Percentiles rank a stretch among this genome's conserved stretches.
These are phyloP conservation scores for Diacronema lutheri DNA, from an alignment of 78 protist species.

Conservation along the genomic window DNA sequence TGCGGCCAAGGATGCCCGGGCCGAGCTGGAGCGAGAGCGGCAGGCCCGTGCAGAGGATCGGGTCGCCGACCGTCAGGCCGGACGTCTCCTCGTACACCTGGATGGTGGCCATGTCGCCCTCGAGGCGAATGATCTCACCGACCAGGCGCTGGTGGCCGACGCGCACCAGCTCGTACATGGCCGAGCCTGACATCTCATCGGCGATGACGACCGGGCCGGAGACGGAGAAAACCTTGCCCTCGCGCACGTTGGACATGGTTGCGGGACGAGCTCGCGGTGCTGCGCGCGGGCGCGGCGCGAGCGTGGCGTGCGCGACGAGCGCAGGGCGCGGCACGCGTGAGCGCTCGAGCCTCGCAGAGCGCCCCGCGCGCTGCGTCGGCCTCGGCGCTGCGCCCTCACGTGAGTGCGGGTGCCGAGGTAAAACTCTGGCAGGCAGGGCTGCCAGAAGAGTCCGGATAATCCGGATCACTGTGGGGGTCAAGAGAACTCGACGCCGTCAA, in stretches of 20 bases:
- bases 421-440: too few relatives aligned
- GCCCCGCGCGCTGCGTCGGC: too few relatives aligned
- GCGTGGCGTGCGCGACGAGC: too few relatives aligned
- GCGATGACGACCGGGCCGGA: slow-evolving; percentile 99
- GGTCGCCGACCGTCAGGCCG: slow-evolving; percentile 99
- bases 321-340: background rate
- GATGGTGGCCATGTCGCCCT: slow-evolving; percentile 98
- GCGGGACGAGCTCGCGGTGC: background rate
- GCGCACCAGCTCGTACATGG: slow-evolving; percentile 99
- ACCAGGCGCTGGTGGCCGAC: slow-evolving; percentile 94
- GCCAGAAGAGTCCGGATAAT: too few relatives aligned
- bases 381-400: too few relatives aligned
- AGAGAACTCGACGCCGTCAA: too few relatives aligned
- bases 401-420: too few relatives aligned
- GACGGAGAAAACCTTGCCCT: slow-evolving; percentile 73
- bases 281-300: too few relatives aligned
- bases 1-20: slow-evolving; percentile 95
- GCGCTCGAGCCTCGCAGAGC: too few relatives aligned
- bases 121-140: slow-evolving; percentile 99
- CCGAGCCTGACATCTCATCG: slow-evolving; percentile 95
- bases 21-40: slow-evolving; percentile 97
- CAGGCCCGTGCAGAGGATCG: slow-evolving; percentile 94
- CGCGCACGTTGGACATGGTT: background rate
- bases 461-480: too few relatives aligned
- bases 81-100: slow-evolving; percentile 99